phyloP scores from a whole-genome alignment of 2,329 filamentous ascomycete genomes.

The Calonectria hawksworthii region DNA sequence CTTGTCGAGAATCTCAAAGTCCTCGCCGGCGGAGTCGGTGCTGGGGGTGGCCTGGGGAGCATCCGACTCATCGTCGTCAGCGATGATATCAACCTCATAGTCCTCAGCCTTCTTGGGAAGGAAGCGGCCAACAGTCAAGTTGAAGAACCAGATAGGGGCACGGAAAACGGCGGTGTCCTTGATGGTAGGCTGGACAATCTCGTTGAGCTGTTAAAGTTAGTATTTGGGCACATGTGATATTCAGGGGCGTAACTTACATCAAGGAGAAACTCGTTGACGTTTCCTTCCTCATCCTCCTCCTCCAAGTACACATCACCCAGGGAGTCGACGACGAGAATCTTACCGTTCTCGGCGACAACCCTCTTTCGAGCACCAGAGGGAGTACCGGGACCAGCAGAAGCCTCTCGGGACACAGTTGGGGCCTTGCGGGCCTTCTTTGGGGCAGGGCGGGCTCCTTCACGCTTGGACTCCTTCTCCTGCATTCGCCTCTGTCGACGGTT shows the following conservation, averaged over 20 bases:
- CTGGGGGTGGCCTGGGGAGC: slow-evolving; percentile 65
- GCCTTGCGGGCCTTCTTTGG: slow-evolving; percentile 60
- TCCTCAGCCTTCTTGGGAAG: slow-evolving; percentile 56
- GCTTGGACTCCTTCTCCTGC: slow-evolving; percentile 87
- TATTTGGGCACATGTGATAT: background rate
- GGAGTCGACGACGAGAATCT: slow-evolving; percentile 92
- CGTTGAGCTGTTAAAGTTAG: slow-evolving; percentile 73
- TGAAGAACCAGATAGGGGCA: slow-evolving; percentile 81
- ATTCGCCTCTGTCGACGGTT: slow-evolving; percentile 91
- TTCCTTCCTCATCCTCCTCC: slow-evolving; percentile 89
- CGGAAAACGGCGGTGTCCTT: slow-evolving; percentile 86
- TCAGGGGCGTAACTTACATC: slow-evolving; percentile 73
- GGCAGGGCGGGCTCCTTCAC: slow-evolving; percentile 72
- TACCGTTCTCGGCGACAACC: slow-evolving; percentile 94
- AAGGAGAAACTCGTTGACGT: slow-evolving; percentile 85
- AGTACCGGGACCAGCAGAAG: slow-evolving; percentile 61
- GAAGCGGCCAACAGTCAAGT: slow-evolving; percentile 65
- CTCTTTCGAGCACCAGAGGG: slow-evolving; percentile 86
- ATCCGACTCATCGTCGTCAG: slow-evolving; percentile 63
- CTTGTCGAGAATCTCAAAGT: slow-evolving; percentile 75
- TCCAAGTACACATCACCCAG: slow-evolving; percentile 95
- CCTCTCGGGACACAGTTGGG: slow-evolving; percentile 54
- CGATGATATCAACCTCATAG: slow-evolving; percentile 55
- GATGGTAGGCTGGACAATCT: slow-evolving; percentile 83
- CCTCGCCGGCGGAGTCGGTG: slow-evolving; percentile 70